Conservation (phyloP, 192 early-diverging fungal species). For the Backusella macrospora region DNA sequence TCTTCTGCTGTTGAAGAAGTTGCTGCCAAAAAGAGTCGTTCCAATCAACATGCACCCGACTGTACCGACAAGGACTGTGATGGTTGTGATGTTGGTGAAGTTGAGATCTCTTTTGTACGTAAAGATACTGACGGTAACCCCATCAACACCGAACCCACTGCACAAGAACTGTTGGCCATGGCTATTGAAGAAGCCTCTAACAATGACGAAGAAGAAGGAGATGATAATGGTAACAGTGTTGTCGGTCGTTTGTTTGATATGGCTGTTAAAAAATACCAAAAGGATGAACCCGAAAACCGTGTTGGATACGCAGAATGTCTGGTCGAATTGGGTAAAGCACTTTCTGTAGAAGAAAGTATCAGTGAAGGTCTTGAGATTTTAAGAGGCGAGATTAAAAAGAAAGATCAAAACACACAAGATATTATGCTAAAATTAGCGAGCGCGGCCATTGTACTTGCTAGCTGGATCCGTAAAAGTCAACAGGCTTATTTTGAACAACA, state of each 20-base stretch:
- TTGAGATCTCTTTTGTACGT: conserved; percentile 59
- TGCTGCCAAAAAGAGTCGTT: background rate
- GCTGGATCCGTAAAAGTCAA: conserved; percentile 18
- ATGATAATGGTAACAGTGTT: conserved; percentile 30
- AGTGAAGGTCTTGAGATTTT: conserved; percentile 36
- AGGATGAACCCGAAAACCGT: conserved; percentile 47
- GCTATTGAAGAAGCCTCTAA: conserved; percentile 51
- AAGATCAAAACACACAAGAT: background rate
- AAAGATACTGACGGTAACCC: conserved; percentile 36
- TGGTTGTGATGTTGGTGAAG: conserved; percentile 65
- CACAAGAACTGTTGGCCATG: conserved; percentile 61
- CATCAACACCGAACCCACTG: conserved; percentile 42
- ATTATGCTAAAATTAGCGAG: background rate
- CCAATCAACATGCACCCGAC: conserved; percentile 50
- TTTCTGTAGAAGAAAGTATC: conserved; percentile 36
- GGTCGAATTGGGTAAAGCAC: conserved; percentile 34
- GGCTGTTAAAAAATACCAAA: conserved; percentile 53
- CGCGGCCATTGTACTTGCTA: conserved; percentile 21
- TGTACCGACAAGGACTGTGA: conserved; percentile 59
- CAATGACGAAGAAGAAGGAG: background rate
- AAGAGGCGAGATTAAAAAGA: conserved; percentile 3
- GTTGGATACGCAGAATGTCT: conserved; percentile 34
- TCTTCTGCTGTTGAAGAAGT: background rate
- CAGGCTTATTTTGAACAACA: conserved; percentile 16
- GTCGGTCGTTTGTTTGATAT: conserved; percentile 56